Conservation (phyloP, 345 rosid species). For the Camelina sativa region DNA sequence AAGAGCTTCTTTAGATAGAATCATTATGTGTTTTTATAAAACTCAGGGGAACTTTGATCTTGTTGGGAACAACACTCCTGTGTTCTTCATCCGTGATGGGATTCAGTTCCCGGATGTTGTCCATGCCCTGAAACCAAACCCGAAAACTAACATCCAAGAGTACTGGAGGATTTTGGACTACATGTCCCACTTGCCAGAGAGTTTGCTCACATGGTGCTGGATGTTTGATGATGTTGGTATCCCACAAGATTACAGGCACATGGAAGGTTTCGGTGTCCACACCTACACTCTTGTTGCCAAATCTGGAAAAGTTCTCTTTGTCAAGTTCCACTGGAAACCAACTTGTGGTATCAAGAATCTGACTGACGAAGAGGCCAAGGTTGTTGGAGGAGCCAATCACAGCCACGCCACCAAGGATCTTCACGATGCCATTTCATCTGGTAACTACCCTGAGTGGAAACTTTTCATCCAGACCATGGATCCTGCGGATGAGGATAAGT, state of each 20-base stretch:
- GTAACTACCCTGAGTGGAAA: constrained; percentile 98
- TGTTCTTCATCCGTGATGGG: constrained; percentile 94
- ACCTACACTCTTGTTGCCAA: constrained; percentile 84
- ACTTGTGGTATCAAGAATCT: constrained; percentile 93
- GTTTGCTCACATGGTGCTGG: constrained; percentile 82
- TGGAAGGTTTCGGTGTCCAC: constrained; percentile 97
- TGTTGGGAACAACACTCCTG: constrained; percentile 98
- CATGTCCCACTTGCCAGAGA: constrained; percentile 95
- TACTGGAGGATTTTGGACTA: constrained; percentile 95
- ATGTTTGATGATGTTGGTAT: constrained; percentile 92
- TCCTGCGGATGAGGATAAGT: constrained; percentile 82
- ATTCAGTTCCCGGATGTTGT: constrained; percentile 95
- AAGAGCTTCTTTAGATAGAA: constrained; percentile 14
- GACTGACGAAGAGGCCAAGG: constrained; percentile 89
- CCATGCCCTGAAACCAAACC: constrained; percentile 93
- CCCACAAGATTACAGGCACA: constrained; percentile 96
- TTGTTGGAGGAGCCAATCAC: constrained; percentile 91
- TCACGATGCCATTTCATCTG: constrained; percentile 87
- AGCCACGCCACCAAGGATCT: constrained; percentile 99
- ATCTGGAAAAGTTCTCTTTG: constrained; percentile 78
- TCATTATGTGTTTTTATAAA: constrained; percentile 40
- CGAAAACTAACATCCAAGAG: constrained; percentile 95
- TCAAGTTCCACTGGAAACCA: constrained; percentile 98
- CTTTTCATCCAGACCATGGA: constrained; percentile 89
- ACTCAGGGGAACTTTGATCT: constrained; percentile 97